A percentile compares a stretch with the other conserved stretches of the same genome.
Evolutionary conservation across 2,329 filamentous ascomycete genomes (phyloP).

Genomic region (Scytalidium lignicola): DNA sequence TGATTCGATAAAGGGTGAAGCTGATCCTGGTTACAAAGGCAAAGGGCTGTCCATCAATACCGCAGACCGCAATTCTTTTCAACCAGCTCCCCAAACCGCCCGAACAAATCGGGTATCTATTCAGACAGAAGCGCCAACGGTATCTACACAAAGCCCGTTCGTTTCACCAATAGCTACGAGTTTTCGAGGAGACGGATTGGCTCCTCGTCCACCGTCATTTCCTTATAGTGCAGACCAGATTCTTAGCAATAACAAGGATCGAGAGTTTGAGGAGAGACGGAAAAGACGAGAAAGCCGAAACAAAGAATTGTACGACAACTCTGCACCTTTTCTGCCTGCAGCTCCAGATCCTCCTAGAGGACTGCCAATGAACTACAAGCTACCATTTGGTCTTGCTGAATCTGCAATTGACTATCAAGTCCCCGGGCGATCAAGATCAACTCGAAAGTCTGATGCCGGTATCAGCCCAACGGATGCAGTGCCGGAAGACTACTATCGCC

Average conservation of each 20-base stretch:
- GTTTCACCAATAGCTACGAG: conserved; percentile 48
- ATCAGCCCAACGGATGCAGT: conserved; percentile 13
- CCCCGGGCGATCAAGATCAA: conserved; percentile 21
- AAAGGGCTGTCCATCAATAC: conserved; percentile 19
- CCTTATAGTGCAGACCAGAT: conserved; percentile 36
- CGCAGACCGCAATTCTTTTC: conserved; percentile 27
- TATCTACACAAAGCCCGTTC: conserved; percentile 54
- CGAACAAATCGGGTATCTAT: conserved; percentile 36
- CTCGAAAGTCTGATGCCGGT: conserved; percentile 25
- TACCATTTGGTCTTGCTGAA: conserved; percentile 38
- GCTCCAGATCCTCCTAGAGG: conserved; percentile 58
- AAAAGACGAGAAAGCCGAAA: conserved; percentile 37
- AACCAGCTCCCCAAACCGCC: conserved; percentile 37
- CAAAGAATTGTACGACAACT: conserved; percentile 35
- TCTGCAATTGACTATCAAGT: conserved; percentile 27
- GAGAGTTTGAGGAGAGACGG: conserved; percentile 39
- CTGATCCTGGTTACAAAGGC: conserved; percentile 8
- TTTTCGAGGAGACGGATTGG: conserved; percentile 47
- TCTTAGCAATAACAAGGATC: conserved; percentile 32
- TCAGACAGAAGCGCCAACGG: conserved; percentile 53
- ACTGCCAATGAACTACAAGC: conserved; percentile 53
- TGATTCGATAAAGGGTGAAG: conserved; percentile 31
- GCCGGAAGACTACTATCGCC: conserved; percentile 17
- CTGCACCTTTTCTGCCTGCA: conserved; percentile 36
- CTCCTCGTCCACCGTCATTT: conserved; percentile 55